Evolutionary conservation across 345 rosid genomes (phyloP), one percentile per base, ranked within the genome.

Genomic region (Orychophragmus violaceus): DNA sequence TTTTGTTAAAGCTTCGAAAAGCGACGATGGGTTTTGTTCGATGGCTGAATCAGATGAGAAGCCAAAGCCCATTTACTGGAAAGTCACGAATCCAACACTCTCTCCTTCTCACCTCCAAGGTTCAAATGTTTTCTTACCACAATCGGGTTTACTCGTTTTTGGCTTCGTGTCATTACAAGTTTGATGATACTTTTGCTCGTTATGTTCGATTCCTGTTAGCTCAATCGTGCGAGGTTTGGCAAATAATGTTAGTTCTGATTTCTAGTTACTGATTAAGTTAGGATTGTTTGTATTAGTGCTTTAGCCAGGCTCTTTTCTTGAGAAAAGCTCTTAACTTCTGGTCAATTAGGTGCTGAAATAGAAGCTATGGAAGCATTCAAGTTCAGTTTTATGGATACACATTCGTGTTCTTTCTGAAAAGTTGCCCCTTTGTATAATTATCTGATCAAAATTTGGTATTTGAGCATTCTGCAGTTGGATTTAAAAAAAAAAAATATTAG

Each of bases 91-190:
- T 66, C 99, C 99, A 30, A 87, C 99, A 14, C 87, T 90, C 1
- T 79, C 98, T 59, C 97, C 99, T 70, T 79, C 90, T 17, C 96
- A 94, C 62, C 84, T 90, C 45, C 86, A 76, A 82, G 97, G 99
- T 86, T 50, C 41, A 18, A 0, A 2, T 52, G 19, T 36, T 54
- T 66, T 23, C 57, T 39, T 66, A 56, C 10, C 4, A 36, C 1
- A 39, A 52, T 42, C 18, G 8, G 44, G 2, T 5, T 19, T 59
- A 23, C 12, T 18, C 25, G 17, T 44, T 3, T 32, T 24, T 59
- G 6, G 25, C 73, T 37, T 49, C 23, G 2, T 62, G 27, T 61
- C 54, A 42, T 52, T 23, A 6, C 0, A 61, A 71, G 22, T 62
- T 32, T 42, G 46, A n/a, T n/a, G n/a, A 53, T 53, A 3, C 16